phyloP scores from a whole-genome alignment of 2,329 filamentous ascomycete genomes.

The Teratosphaeriaceae sp. region DNA sequence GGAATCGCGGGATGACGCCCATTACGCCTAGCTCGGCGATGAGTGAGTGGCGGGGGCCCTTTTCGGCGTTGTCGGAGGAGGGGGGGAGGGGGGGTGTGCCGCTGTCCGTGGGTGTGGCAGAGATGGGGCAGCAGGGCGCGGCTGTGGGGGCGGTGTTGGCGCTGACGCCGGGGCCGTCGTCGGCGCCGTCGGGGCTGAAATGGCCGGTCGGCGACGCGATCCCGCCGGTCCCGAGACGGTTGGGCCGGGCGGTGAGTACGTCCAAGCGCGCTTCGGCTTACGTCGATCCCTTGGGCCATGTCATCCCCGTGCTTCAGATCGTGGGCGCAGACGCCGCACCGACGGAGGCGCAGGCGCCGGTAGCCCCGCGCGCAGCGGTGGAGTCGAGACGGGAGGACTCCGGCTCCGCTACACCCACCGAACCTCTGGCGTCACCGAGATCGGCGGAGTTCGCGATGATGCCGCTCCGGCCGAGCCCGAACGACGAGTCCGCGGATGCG shows the following conservation, averaged over 20 bases:
- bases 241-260: slow-evolving; percentile 15
- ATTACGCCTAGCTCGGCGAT: slow-evolving; percentile 28
- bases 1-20: slow-evolving; percentile 27
- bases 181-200: slow-evolving; percentile 57
- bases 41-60: slow-evolving; percentile 26
- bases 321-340: slow-evolving; percentile 12
- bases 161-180: slow-evolving; percentile 55
- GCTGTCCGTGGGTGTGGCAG: slow-evolving; percentile 15
- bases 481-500: slow-evolving; percentile 28
- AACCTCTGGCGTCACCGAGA: slow-evolving; percentile 31
- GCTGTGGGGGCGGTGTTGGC: slow-evolving; percentile 21
- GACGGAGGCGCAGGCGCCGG: not conserved
- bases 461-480: slow-evolving; percentile 25
- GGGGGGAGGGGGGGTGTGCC: slow-evolving; percentile 10
- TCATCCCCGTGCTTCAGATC: slow-evolving; percentile 26
- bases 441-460: slow-evolving; percentile 32
- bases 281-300: slow-evolving; percentile 29
- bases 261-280: slow-evolving; percentile 49
- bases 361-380: too few species aligned
- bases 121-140: slow-evolving; percentile 6
- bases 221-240: slow-evolving; percentile 14
- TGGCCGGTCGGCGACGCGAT: slow-evolving; percentile 49
- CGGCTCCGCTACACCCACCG: slow-evolving; percentile 15
- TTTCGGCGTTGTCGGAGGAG: slow-evolving; percentile 17
- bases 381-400: slow-evolving; percentile 7